A percentile compares a stretch with the other conserved stretches of the same genome.
These are phyloP conservation scores for Psilocybe azurescens DNA, from an alignment of 768 basidiomycete genomes.

Conservation along the genomic window DNA sequence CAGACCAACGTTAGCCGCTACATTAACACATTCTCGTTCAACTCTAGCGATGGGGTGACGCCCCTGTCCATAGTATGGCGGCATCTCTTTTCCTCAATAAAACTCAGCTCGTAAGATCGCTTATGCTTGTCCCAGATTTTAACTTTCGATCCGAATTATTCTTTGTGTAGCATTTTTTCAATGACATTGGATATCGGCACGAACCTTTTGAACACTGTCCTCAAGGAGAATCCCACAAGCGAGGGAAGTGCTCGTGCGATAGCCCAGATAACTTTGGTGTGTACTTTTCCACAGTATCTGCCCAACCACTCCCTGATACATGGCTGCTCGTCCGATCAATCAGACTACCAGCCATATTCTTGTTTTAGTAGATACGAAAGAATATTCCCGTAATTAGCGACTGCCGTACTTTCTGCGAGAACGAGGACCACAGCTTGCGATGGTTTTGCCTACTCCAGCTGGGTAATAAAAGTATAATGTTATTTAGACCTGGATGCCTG, in stretches of 20 bases:
- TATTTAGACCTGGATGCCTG: background rate
- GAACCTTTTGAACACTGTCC: constrained; percentile 95
- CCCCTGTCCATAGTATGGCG: too few relatives aligned
- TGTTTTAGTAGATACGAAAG: constrained; percentile 51
- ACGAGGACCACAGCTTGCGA: too few relatives aligned
- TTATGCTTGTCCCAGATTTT: background rate
- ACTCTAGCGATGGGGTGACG: too few relatives aligned
- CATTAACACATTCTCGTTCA: too few relatives aligned
- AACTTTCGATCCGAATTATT: background rate
- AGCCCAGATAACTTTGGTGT: constrained; percentile 72
- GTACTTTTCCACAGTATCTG: constrained; percentile 30
- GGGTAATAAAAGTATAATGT: background rate
- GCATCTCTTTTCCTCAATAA: too few relatives aligned
- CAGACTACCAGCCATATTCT: constrained; percentile 47
- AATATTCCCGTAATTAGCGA: too few relatives aligned
- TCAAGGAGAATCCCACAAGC: constrained; percentile 68
- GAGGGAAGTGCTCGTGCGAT: constrained; percentile 89
- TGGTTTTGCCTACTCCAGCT: too few relatives aligned
- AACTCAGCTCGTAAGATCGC: too few relatives aligned
- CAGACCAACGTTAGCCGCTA: too few relatives aligned
- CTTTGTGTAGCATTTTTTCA: constrained; percentile 54
- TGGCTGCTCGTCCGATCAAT: constrained; percentile 57
- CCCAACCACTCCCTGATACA: too few relatives aligned
- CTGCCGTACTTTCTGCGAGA: too few relatives aligned
- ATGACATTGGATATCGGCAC: constrained; percentile 49